phyloP scores from a whole-genome alignment of 768 basidiomycete genomes.

The Boletus bicolor region DNA sequence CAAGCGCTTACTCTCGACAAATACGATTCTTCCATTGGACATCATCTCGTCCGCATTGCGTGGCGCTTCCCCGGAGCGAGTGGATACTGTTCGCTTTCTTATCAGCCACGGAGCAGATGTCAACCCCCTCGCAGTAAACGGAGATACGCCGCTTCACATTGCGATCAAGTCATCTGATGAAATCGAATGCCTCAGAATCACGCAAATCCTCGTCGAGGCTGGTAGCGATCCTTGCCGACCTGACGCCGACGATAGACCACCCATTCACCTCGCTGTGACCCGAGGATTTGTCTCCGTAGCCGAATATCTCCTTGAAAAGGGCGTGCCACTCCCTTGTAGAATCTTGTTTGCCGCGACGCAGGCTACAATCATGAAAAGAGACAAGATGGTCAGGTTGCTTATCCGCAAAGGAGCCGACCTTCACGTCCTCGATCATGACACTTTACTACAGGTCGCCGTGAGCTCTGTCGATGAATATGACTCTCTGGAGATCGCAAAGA shows the following conservation, averaged over 20 bases:
- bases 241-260: neutral
- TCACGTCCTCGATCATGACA: neutral
- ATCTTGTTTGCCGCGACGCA: neutral
- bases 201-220: neutral
- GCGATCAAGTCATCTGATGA: neutral
- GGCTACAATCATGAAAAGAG: neutral
- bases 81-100: no score
- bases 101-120: no score
- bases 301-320: neutral
- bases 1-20: no score
- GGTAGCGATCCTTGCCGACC: neutral
- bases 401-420: neutral
- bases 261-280: neutral
- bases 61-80: no score
- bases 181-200: neutral
- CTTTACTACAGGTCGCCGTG: no score
- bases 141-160: no score
- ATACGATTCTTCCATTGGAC: no score
- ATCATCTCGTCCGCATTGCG: no score
- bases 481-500: neutral
- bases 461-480: no score
- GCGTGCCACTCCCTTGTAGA: neutral
- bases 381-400: constrained; percentile 1
- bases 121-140: no score
- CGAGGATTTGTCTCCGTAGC: neutral